These are phyloP conservation scores for Jasminum sambac DNA, from an alignment of 257 asterid genomes.

Conservation along the genomic window DNA sequence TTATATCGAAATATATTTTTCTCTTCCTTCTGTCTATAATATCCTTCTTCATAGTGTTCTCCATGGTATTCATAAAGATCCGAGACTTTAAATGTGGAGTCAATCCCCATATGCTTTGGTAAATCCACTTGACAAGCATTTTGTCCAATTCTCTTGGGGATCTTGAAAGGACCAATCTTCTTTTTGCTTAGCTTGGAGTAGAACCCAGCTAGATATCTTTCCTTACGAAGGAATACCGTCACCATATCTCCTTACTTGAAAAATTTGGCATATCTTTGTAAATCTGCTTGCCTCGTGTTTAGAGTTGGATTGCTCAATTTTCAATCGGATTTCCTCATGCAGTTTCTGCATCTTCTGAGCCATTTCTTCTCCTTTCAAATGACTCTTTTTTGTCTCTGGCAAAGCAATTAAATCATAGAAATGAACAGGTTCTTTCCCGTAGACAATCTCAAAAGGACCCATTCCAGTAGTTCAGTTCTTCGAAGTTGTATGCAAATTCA, in stretches of 20 bases:
- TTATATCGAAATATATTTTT: too few species aligned
- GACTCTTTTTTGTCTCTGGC: not conserved
- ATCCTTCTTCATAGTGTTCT: too few species aligned
- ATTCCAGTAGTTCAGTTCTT: not conserved
- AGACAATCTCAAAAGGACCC: not conserved
- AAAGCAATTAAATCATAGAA: not conserved
- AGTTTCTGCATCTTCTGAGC: not conserved
- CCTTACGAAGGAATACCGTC: not conserved
- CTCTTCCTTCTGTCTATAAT: too few species aligned
- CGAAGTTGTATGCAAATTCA: not conserved
- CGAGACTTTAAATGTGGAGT: too few species aligned
- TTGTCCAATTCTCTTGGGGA: too few species aligned
- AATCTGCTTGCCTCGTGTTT: not conserved
- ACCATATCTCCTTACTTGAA: not conserved
- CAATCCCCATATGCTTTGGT: too few species aligned
- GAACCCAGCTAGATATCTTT: not conserved
- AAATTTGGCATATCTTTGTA: not conserved
- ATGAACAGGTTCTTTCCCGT: not conserved
- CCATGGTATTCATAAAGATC: too few species aligned
- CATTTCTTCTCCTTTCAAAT: not conserved
- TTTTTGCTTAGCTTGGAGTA: not conserved
- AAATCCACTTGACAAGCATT: too few species aligned
- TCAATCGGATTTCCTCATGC: not conserved
- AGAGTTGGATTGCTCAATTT: not conserved
- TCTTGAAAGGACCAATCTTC: too few species aligned